Evolutionary conservation across 495 filamentous ascomycete species (phyloP), one percentile per base, ranked within the genome.

Genomic region (Tuber melanosporum): DNA sequence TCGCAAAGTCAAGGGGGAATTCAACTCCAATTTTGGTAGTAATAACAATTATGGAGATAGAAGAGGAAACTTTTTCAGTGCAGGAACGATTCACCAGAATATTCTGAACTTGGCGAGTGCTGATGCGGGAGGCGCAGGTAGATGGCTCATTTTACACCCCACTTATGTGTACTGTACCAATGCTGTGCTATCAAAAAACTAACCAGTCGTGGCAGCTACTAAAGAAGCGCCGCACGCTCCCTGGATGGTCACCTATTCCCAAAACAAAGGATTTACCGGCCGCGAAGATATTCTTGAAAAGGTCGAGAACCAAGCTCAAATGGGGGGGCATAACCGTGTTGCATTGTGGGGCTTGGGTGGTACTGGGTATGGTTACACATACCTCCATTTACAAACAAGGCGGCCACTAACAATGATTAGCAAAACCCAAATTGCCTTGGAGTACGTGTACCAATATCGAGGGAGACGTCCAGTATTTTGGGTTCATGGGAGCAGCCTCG

Each of bases 371-470:
- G 85, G 71, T 19, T 36, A 70, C 57, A 62, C 57, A 36, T 44
- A 52, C 73, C 73, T 0, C 43, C 9, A 9, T 42, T 9, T 44
- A 36, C 41, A 6, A 20, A 26, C 41, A 71, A 66, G 76, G 75
- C 71, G 10, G 22, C 20, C 52, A 47, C 45, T 52, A 43, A 77
- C 75, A 76, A 73, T 45, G 4, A 45, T 57, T 72, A 87, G 85
- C 14, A 88, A 88, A 79, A 86, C 86, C 5, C 86, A 88, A 73
- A 84, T 87, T 70, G 87, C 86, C 10, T 85, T 88, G 70, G 84
- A 88, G 73, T 87, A 84, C 76, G 82, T 81, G 20, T 87, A 86
- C 77, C 36, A 12, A 22, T 73, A 42, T 19, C 7, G 44, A 41
- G 15, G 62, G 32, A 22, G 6, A 10, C 22, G 22, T 5, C 80